Evolutionary conservation across 2,329 filamentous ascomycete genomes (phyloP).

Genomic region (Periconia sp.): DNA sequence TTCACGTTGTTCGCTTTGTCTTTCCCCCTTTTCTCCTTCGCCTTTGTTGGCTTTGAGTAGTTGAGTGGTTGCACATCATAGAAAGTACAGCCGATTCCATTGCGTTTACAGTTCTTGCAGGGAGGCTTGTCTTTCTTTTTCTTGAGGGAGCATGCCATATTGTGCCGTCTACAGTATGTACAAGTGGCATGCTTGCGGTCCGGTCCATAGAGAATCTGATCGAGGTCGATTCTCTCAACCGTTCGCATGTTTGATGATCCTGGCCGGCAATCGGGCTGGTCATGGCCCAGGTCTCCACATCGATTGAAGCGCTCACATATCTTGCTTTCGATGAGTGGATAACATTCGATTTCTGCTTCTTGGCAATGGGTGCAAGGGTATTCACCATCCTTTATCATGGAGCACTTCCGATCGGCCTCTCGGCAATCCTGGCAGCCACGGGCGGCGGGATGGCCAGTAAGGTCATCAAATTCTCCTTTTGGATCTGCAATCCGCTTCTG

Average conservation of each 20-base stretch:
- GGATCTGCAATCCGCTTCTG: conserved; percentile 35
- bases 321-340: conserved; percentile 36
- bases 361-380: conserved; percentile 33
- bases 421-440: conserved; percentile 46
- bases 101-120: conserved; percentile 39
- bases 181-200: conserved; percentile 27
- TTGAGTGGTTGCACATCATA: conserved; percentile 7
- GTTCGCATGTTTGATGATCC: too few relatives aligned
- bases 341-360: conserved; percentile 31
- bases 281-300: conserved; percentile 21
- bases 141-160: conserved; percentile 40
- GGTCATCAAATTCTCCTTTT: conserved; percentile 23
- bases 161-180: conserved; percentile 34
- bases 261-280: conserved; percentile 8
- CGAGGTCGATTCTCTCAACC: conserved; percentile 22
- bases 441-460: conserved; percentile 40
- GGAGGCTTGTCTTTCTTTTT: conserved; percentile 33
- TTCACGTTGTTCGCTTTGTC: background rate
- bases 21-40: conserved; percentile 13
- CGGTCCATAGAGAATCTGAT: conserved; percentile 24
- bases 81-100: conserved; percentile 37
- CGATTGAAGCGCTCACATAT: conserved; percentile 42
- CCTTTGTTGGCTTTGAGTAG: conserved; percentile 1
- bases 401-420: conserved; percentile 23
- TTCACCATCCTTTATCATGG: conserved; percentile 32